phyloP scores from a whole-genome alignment of 495 filamentous ascomycete species.

The Ramalina peruviana region DNA sequence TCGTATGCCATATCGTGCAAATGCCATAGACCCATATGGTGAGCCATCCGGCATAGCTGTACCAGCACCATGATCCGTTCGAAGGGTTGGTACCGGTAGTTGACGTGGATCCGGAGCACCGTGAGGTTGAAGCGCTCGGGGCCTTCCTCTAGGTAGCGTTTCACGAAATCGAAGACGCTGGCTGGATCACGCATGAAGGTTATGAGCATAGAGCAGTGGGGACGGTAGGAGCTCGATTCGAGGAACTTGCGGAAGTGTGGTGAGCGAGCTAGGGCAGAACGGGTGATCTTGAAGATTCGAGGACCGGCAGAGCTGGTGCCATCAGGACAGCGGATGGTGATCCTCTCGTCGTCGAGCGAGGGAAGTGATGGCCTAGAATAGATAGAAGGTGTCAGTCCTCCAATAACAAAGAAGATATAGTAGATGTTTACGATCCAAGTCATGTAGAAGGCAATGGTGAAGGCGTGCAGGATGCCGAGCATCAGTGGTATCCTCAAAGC shows the following conservation, averaged over 20 bases:
- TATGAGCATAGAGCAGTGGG: conserved; percentile 8
- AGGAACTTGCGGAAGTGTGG: conserved; percentile 13
- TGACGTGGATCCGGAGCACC: not conserved
- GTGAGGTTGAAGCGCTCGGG: conserved; percentile 6
- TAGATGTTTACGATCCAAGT: not conserved
- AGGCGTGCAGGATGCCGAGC: no score
- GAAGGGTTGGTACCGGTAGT: not conserved
- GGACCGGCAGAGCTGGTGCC: not conserved
- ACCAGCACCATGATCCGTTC: conserved; percentile 9
- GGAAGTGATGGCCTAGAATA: no score
- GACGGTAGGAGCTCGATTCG: conserved; percentile 9
- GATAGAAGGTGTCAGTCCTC: not conserved
- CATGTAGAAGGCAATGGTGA: not conserved
- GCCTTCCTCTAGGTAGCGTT: conserved; percentile 12
- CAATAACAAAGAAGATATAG: not conserved
- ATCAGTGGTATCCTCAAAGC: no score
- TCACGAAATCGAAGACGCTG: conserved; percentile 6
- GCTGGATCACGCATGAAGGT: conserved; percentile 7
- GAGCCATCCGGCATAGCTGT: conserved; percentile 7
- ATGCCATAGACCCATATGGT: conserved; percentile 2
- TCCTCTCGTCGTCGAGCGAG: conserved; percentile 5
- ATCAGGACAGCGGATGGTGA: conserved; percentile 10
- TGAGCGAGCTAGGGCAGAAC: conserved; percentile 10
- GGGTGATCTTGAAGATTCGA: conserved; percentile 3
- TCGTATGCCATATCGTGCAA: conserved; percentile 6